These are phyloP conservation scores for Hypholoma sublateritium DNA, from an alignment of 768 basidiomycete genomes.

Conservation along the genomic window DNA sequence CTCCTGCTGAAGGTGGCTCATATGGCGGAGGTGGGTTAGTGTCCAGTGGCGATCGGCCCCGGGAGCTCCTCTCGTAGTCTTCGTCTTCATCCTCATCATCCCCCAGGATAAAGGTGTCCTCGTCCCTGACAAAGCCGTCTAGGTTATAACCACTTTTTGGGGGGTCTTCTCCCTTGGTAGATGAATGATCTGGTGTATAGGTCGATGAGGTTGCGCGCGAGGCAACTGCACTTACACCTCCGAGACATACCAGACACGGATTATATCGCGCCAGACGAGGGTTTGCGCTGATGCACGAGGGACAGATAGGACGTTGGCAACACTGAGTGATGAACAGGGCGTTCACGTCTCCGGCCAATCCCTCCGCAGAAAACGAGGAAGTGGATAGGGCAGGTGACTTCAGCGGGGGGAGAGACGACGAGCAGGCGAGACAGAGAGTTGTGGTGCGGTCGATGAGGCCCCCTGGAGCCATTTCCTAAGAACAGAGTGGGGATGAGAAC, in stretches of 20 bases:
- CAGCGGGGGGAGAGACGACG: conserved; percentile 51
- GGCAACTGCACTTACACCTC: conserved; percentile 46
- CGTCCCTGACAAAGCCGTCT: conserved; percentile 57
- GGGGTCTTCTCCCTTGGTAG: neutral
- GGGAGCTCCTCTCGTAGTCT: conserved; percentile 11
- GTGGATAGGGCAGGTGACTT: conserved; percentile 11
- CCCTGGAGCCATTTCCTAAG: too few species aligned
- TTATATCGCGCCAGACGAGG: conserved; percentile 67
- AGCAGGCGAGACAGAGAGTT: conserved; percentile 59
- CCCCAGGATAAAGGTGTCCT: conserved; percentile 64
- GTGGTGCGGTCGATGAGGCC: conserved; percentile 22
- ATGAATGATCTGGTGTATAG: neutral
- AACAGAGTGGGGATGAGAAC: too few species aligned
- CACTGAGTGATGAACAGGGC: conserved; percentile 55
- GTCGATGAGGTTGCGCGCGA: conserved; percentile 6
- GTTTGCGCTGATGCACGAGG: conserved; percentile 53
- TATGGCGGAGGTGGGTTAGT: conserved; percentile 12
- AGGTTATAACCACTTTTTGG: conserved; percentile 28
- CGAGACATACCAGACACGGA: conserved; percentile 71
- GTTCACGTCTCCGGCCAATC: conserved; percentile 10
- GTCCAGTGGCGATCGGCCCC: neutral
- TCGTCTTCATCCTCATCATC: conserved; percentile 54
- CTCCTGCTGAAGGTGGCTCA: neutral
- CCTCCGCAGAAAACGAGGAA: conserved; percentile 4
- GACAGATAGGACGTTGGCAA: conserved; percentile 67